phyloP scores from a whole-genome alignment of 2,329 filamentous ascomycete genomes.

The Ciborinia camelliae region DNA sequence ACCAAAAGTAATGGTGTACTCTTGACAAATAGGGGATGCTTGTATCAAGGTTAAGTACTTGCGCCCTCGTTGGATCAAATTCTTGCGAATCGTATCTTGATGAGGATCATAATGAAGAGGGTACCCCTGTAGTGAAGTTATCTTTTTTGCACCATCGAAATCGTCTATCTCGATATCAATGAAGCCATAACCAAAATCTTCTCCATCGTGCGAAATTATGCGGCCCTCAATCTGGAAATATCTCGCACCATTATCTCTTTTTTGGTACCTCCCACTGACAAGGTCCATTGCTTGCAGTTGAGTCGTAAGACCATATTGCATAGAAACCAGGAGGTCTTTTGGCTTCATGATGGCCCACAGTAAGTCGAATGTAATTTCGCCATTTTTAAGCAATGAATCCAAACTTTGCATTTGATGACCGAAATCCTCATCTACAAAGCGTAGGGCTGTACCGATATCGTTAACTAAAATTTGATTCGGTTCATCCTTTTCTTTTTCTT shows the following conservation, averaged over 20 bases:
- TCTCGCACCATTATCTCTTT: not conserved
- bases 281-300: slow-evolving; percentile 1
- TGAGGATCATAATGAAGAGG: not conserved
- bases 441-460: slow-evolving; percentile 9
- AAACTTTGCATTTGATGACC: not conserved
- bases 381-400: slow-evolving; percentile 1
- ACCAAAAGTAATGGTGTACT: not conserved
- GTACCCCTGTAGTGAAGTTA: not conserved
- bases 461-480: slow-evolving; percentile 8
- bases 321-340: not conserved
- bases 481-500: slow-evolving; percentile 6
- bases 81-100: not conserved
- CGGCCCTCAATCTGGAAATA: not conserved
- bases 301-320: not conserved
- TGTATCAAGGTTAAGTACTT: slow-evolving; percentile 11
- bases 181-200: slow-evolving; percentile 9
- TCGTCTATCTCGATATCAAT: not conserved
- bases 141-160: not conserved
- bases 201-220: slow-evolving; percentile 10
- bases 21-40: not conserved
- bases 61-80: slow-evolving; percentile 1
- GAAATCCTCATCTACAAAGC: slow-evolving; percentile 5
- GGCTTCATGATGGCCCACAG: slow-evolving; percentile 9
- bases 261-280: not conserved
- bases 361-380: slow-evolving; percentile 13